phyloP scores from a whole-genome alignment of 257 asterid genomes.

The Ballota nigra region DNA sequence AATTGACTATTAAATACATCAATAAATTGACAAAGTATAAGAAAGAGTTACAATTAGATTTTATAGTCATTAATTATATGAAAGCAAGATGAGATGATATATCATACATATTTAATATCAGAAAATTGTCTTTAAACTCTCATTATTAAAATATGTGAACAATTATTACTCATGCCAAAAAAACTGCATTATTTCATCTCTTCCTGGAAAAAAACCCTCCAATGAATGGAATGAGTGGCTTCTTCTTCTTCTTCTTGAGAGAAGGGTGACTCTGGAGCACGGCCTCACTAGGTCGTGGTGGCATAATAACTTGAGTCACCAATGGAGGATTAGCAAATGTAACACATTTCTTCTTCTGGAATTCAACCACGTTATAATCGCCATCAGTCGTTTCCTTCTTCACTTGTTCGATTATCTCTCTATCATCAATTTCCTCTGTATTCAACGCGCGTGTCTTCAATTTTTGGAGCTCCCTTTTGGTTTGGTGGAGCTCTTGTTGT shows the following conservation, averaged over 20 bases:
- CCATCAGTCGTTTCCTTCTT: slow-evolving; percentile 7
- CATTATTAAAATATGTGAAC: slow-evolving; percentile 10
- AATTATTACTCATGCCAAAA: slow-evolving; percentile 23
- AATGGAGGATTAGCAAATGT: slow-evolving; percentile 55
- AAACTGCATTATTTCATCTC: slow-evolving; percentile 32
- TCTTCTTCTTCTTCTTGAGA: slow-evolving; percentile 56
- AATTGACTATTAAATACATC: not conserved
- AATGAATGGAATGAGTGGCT: slow-evolving; percentile 45
- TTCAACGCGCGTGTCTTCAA: slow-evolving; percentile 32
- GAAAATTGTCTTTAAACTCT: not conserved
- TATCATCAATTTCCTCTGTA: slow-evolving; percentile 33
- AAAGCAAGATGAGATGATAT: not conserved
- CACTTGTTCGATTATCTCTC: slow-evolving; percentile 22
- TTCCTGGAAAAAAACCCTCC: slow-evolving; percentile 47
- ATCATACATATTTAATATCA: not conserved
- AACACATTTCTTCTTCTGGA: slow-evolving; percentile 66
- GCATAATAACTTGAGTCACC: slow-evolving; percentile 31
- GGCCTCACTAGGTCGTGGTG: slow-evolving; percentile 30
- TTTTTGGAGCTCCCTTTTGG: slow-evolving; percentile 56
- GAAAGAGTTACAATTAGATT: not conserved
- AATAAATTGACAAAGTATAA: not conserved
- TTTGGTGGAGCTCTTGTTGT: slow-evolving; percentile 62
- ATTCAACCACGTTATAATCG: slow-evolving; percentile 18
- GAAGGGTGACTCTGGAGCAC: slow-evolving; percentile 67
- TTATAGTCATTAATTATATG: not conserved